Base-by-base conservation (phyloP, 2,329 filamentous ascomycete genomes). In the Cytospora piceicola region DNA sequence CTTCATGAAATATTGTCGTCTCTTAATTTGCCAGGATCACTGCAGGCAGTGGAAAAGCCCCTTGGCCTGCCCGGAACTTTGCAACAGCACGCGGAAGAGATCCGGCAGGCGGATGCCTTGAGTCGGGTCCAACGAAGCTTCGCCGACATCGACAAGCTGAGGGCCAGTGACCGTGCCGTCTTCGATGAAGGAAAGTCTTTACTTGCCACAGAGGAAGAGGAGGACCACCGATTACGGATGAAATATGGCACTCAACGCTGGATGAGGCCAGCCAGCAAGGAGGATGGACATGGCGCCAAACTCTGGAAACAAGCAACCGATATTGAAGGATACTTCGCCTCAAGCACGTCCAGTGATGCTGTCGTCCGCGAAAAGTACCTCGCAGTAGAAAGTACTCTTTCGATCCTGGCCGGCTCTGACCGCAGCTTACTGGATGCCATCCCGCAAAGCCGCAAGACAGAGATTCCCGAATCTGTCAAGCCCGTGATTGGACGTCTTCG, bases 1-100 rank as follows among this genome's bases (percentile, higher is more conserved):
- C 83, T 98, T 0, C 91, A 96, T 72, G 89, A 92, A 71, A 80
- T 94, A 0, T 80, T 98, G 27, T 88, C 91, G 22, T 94, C 90
- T 0, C 81, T 98, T 17, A 95, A 96, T 66, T 85, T 99, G 0
- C 95, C 95, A 0, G 95, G 95, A 0, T 96, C 94, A 1, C 79
- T 99, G 4, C 95, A 99, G 75, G 95, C 95, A 0, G 83, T 98
- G 0, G 95, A 99, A 75, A 98, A 97, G 75, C 95, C 95, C 0
- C 83, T 99, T 0, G 95, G 95, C 0, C 78, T 99, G 4, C 95
- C 95, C 0, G 92, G 93, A 0, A 91, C 88, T 20, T 79, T 99
- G 2, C 86, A 93, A 3, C 92, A 95, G 27, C 95, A 97, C 71
- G 94, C 94, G 0, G 94, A 98, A 74, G 95, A 98, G 74, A 90